Conservation (phyloP, 1,284 basidiomycete species). For the Ustilago tritici region DNA sequence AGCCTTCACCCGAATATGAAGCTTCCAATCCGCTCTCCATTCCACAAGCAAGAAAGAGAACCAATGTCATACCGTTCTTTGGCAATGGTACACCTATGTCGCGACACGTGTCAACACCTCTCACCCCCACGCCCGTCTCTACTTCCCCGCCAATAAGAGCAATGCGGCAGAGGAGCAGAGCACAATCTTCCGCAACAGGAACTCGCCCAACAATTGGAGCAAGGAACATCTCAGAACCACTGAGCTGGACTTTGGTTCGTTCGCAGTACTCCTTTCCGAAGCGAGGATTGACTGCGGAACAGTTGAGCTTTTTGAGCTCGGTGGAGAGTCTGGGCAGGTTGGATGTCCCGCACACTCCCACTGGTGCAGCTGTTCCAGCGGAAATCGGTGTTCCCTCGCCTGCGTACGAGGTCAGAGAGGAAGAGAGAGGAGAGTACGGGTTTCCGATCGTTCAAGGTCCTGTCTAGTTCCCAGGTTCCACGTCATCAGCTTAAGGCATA, state of each 20-base stretch:
- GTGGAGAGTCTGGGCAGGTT: constrained; percentile 50
- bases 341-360: constrained; percentile 22
- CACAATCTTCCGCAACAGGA: constrained; percentile 13
- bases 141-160: background rate
- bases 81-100: constrained; percentile 30
- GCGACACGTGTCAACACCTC: constrained; percentile 27
- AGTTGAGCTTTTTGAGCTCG: constrained; percentile 48
- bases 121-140: constrained; percentile 9
- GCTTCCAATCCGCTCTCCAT: background rate
- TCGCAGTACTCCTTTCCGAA: constrained; percentile 48
- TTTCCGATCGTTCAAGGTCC: constrained; percentile 20
- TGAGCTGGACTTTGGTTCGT: constrained; percentile 42
- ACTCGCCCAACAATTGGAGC: constrained; percentile 9
- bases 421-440: constrained; percentile 30
- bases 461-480: background rate
- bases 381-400: constrained; percentile 8
- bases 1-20: background rate
- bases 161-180: constrained; percentile 1
- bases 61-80: constrained; percentile 10
- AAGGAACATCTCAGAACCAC: constrained; percentile 41
- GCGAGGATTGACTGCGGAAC: constrained; percentile 36
- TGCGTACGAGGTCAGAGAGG: constrained; percentile 15
- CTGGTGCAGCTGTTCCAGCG: background rate
- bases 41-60: background rate
- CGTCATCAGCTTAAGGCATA: background rate